These are phyloP conservation scores for Penicillium cinerascens DNA, from an alignment of 495 filamentous ascomycete species.

Conservation along the genomic window DNA sequence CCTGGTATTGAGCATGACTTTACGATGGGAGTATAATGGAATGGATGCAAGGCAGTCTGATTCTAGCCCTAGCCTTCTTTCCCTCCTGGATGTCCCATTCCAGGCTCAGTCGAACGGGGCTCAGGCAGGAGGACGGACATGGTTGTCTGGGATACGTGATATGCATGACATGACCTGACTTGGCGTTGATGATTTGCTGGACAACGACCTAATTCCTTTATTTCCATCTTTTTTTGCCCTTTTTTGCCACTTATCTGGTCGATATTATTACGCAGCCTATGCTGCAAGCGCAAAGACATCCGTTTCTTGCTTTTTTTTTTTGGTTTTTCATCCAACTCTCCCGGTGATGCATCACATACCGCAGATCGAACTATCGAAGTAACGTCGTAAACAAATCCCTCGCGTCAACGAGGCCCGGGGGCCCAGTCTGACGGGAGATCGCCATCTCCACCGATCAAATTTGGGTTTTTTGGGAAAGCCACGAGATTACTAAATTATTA, in stretches of 20 bases:
- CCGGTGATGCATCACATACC: not conserved
- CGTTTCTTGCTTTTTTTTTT: not conserved
- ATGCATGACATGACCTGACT: constrained; percentile 21
- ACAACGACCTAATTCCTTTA: not conserved
- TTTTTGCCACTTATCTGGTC: not conserved
- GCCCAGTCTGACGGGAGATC: not conserved
- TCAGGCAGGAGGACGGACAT: not conserved
- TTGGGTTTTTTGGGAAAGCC: not conserved
- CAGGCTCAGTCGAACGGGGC: too few species aligned
- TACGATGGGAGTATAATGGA: constrained; percentile 82
- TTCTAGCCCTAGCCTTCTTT: not conserved
- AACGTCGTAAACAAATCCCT: constrained; percentile 1
- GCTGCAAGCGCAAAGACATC: not conserved
- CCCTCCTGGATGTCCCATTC: not conserved
- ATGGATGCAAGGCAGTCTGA: not conserved
- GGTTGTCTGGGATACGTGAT: constrained; percentile 4
- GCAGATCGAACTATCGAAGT: not conserved
- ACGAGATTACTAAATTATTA: not conserved
- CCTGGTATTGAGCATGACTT: constrained; percentile 98
- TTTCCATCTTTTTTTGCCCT: not conserved
- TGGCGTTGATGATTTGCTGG: constrained; percentile 21
- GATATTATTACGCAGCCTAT: not conserved
- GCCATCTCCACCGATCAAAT: not conserved
- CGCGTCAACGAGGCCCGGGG: constrained; percentile 1
- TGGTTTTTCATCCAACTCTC: not conserved